These are phyloP conservation scores for Coix lacrymajobi DNA, from an alignment of 176 grass and related monocot genomes.

Conservation along the genomic window DNA sequence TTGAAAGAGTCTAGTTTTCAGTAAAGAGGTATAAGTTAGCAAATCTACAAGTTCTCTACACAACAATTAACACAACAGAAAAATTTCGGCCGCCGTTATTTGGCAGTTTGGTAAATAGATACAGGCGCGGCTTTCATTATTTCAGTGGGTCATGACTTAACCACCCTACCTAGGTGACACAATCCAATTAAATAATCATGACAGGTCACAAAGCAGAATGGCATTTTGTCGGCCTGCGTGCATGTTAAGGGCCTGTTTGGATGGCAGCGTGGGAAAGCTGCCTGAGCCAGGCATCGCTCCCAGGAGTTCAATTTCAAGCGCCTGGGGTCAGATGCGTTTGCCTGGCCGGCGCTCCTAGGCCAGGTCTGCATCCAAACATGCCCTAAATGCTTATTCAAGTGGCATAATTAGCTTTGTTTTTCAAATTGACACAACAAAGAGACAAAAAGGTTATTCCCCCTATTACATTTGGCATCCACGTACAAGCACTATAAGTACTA, in stretches of 20 bases:
- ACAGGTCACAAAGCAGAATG: background rate
- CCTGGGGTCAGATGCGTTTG: too few relatives aligned
- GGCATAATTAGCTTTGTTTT: background rate
- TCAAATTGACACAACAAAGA: constrained; percentile 4
- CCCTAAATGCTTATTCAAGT: background rate
- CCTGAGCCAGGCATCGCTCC: too few relatives aligned
- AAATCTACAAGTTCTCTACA: background rate
- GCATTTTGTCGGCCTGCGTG: background rate
- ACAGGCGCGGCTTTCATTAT: background rate
- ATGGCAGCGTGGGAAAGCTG: too few relatives aligned
- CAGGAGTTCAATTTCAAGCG: too few relatives aligned
- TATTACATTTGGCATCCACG: constrained; percentile 18
- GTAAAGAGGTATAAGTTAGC: background rate
- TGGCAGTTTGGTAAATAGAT: background rate
- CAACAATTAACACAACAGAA: background rate
- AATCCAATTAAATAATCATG: background rate
- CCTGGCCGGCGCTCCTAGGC: too few relatives aligned
- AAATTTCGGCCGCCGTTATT: background rate
- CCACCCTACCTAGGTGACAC: background rate
- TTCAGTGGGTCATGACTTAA: background rate
- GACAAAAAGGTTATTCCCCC: background rate
- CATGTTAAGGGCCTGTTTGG: too few relatives aligned
- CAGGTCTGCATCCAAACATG: too few relatives aligned
- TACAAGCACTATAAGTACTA: background rate
- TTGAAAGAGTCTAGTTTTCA: background rate